Evolutionary conservation across 331 rosid species (phyloP).

Genomic region (Acacia pycnantha): DNA sequence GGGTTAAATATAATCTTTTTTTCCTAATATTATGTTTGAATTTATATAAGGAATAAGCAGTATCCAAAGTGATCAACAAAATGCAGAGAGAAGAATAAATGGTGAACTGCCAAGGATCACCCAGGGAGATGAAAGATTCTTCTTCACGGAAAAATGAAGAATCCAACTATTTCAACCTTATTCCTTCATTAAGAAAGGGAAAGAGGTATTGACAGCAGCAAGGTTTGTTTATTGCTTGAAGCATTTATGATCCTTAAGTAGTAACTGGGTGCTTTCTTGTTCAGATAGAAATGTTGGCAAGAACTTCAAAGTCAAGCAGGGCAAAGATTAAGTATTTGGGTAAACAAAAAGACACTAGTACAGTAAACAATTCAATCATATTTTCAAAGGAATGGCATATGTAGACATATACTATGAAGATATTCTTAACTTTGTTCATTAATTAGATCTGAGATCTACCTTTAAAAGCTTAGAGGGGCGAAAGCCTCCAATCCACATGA

Average conservation of each 20-base stretch:
- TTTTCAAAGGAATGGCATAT: background rate
- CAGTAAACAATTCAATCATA: background rate
- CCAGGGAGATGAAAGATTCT: background rate
- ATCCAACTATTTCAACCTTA: background rate
- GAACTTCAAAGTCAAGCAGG: background rate
- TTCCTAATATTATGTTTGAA: no score
- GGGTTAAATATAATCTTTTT: background rate
- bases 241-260: background rate
- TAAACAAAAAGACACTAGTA: background rate
- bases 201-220: background rate
- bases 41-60: no score
- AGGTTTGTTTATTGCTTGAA: background rate
- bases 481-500: conserved; percentile 95
- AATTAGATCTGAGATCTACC: conserved; percentile 44
- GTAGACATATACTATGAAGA: background rate
- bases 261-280: background rate
- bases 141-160: background rate
- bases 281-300: background rate
- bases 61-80: background rate
- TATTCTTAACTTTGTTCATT: background rate
- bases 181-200: background rate
- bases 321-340: background rate
- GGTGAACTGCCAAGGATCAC: background rate
- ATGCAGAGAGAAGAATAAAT: background rate
- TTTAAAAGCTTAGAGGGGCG: conserved; percentile 94